Conservation (phyloP, 768 basidiomycete species). For the Mycena galericulata region DNA sequence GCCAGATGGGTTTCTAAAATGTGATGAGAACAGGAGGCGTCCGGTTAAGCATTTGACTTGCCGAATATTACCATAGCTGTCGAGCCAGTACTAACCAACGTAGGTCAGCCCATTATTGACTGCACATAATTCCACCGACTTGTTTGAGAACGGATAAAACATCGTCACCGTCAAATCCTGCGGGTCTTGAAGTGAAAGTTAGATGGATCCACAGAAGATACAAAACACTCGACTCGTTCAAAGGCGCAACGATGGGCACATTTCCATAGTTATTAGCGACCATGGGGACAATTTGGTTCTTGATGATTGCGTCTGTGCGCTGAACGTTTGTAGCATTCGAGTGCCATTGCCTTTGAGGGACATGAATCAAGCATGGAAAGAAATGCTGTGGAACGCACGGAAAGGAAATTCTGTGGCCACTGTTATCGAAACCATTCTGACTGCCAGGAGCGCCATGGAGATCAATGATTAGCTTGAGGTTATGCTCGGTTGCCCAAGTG, state of each 20-base stretch:
- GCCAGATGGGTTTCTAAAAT: slow-evolving; percentile 43
- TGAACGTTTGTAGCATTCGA: slow-evolving; percentile 71
- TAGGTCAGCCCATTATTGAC: neutral
- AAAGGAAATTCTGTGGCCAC: slow-evolving; percentile 70
- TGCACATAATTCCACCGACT: slow-evolving; percentile 39
- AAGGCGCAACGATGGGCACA: slow-evolving; percentile 76
- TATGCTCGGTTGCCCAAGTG: slow-evolving; percentile 74
- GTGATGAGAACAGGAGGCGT: neutral
- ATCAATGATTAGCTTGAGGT: slow-evolving; percentile 87
- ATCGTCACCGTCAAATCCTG: slow-evolving; percentile 68
- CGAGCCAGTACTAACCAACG: slow-evolving; percentile 70
- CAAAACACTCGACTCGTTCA: slow-evolving; percentile 74
- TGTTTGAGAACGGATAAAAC: slow-evolving; percentile 63
- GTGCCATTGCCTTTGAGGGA: slow-evolving; percentile 67
- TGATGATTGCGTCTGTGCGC: slow-evolving; percentile 76
- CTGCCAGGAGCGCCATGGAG: slow-evolving; percentile 84
- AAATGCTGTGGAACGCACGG: slow-evolving; percentile 55
- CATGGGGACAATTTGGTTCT: slow-evolving; percentile 68
- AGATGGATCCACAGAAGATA: neutral
- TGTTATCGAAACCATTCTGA: slow-evolving; percentile 90
- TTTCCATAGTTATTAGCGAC: slow-evolving; percentile 65
- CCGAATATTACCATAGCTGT: slow-evolving; percentile 83
- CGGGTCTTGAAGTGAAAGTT: slow-evolving; percentile 65
- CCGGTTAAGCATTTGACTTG: slow-evolving; percentile 38
- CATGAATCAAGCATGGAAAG: slow-evolving; percentile 14